Base-by-base conservation (phyloP, 2,329 filamentous ascomycete genomes). In the Pseudopithomyces maydicus region DNA sequence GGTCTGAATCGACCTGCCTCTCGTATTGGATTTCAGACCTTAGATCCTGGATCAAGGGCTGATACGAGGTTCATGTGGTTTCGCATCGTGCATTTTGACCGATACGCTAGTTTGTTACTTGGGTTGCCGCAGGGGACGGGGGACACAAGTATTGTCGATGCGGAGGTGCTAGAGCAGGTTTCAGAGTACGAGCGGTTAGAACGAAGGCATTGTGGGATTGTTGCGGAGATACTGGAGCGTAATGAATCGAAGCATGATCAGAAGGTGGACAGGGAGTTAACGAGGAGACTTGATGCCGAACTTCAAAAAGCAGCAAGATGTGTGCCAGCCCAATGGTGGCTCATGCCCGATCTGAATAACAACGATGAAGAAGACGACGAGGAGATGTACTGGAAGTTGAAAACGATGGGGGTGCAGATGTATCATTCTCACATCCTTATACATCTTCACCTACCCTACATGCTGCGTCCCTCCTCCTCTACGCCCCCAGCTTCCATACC, bases 221-320 rank as follows among this genome's bases (percentile, higher is more conserved):
- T 74, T 2, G 69, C 62, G 12, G 68, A 67, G 2, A 77, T 82
- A n/a, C 60, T 79, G 0, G 70, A 77, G 47, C 74, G 78, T 10
- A 78, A 78, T 52, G 67, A 74, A 35, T 52, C 55, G 8, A 56
- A 64, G 5, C n/a, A n/a, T n/a, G 54, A 61, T 32, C 49, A 41
- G 38, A 32, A 52, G 8, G 48, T 67, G 14, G 66, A 74, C 50
- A 58, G 72, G 43, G 55, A 52, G 2, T 45, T 60, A 1, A 74
- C 74, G 2, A 62, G 70, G 39, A 62, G 20, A 2, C 44, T 67
- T 19, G 66, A 69, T 47, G 7, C 2, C 2, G 50, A 62, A 33
- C 29, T 69, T 4, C 55, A 59, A 26, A 33, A 46, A 15, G 56
- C 60, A 6, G 58, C 61, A 8, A 44, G 45, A 7, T 35, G 41